These are phyloP conservation scores for Lomentospora prolificans DNA, from an alignment of 2,329 filamentous ascomycete genomes.

Conservation along the genomic window DNA sequence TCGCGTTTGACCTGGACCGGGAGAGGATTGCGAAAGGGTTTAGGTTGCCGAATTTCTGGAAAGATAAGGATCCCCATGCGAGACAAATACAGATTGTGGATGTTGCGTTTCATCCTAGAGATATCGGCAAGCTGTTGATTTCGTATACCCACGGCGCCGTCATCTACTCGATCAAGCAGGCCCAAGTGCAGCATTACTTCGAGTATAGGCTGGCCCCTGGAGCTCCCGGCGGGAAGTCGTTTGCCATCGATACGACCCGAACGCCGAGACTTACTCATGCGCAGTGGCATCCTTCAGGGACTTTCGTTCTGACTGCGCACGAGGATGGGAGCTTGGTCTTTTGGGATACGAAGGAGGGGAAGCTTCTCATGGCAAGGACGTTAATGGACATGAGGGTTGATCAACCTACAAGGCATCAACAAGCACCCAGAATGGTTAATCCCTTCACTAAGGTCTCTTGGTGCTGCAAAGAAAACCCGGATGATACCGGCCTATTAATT, in stretches of 20 bases:
- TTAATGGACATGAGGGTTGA: conserved; percentile 66
- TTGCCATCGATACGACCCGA: conserved; percentile 50
- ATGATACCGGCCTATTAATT: conserved; percentile 82
- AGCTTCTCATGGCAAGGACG: conserved; percentile 73
- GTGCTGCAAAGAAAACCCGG: conserved; percentile 90
- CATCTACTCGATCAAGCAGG: conserved; percentile 91
- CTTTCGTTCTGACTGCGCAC: conserved; percentile 76
- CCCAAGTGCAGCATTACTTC: conserved; percentile 66
- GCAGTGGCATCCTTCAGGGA: conserved; percentile 90
- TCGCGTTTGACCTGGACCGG: conserved; percentile 89
- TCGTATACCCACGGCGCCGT: conserved; percentile 85
- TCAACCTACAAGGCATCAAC: conserved; percentile 44
- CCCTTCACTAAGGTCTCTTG: conserved; percentile 74
- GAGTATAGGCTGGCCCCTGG: conserved; percentile 73
- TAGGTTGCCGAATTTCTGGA: conserved; percentile 81
- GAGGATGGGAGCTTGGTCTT: conserved; percentile 88
- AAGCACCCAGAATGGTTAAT: conserved; percentile 52
- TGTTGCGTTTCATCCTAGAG: conserved; percentile 77
- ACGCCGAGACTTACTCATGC: conserved; percentile 72
- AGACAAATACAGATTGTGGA: conserved; percentile 56
- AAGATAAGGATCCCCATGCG: conserved; percentile 57
- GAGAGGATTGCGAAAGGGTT: conserved; percentile 61
- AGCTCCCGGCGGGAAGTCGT: conserved; percentile 71
- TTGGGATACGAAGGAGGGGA: conserved; percentile 87
- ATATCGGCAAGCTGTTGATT: conserved; percentile 84